Base-by-base conservation (phyloP, 148 eudicot species). In the Camellia japonica region DNA sequence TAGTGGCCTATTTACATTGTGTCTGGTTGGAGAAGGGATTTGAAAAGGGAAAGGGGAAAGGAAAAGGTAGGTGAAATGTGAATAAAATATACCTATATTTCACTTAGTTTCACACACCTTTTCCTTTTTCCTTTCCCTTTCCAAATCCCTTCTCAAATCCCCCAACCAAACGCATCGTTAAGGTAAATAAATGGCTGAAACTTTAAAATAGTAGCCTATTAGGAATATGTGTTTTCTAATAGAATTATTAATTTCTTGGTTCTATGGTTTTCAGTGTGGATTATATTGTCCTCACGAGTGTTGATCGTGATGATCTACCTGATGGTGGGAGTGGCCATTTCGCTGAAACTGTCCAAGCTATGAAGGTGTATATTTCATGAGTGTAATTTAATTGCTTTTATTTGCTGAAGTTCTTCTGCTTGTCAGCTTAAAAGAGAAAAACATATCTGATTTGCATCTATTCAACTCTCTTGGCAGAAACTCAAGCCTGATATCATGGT, bases 241-340 rank as follows among this genome's bases (percentile, higher is more conserved):
- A 16, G 9, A 18, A 46, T 69, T 7, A 46, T 69, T 67, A 69
- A 9, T 59, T 8, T 59, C 51, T 19, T 80, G 77, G 66, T 23
- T 54, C 30, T 76, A 49, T 75, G 11, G 72, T 73, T 82, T 86
- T 76, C 85, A 93, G 98, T 78, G 98, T 95, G 82, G 97, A 95
- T 89, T 95, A 95, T 84, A 93, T 95, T 77, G 97, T 95, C 64
- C 73, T 95, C 82, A 95, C 98, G 7, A 95, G 98, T 85, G 98
- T 95, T 74, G 98, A 95, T 81, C 97, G 98, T 68, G 98, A 95
- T 79, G 98, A 95, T 85, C 55, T 95, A 84, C 97, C 90, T 78
- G 98, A 95, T 85, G 98, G 97, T 85, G 98, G 98, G 65, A 95
- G 98, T 81, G 89, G 92, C 73, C 98, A 95, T 89, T 93, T 95